These are phyloP conservation scores for Basipetospora chlamydospora DNA, from an alignment of 2,329 filamentous ascomycete species.

Conservation along the genomic window DNA sequence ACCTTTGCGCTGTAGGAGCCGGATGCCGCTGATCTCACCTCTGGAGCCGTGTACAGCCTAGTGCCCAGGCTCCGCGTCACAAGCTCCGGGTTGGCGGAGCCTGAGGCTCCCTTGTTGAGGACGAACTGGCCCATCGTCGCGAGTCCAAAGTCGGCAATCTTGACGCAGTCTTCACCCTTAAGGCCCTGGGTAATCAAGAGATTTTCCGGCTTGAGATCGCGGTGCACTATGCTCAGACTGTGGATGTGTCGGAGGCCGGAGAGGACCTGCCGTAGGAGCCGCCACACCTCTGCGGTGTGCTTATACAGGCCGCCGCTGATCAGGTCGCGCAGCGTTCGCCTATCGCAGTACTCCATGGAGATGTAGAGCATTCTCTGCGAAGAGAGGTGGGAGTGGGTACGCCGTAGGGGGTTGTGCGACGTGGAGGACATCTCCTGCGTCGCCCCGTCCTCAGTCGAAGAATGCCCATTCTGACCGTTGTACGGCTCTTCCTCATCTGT, in stretches of 20 bases:
- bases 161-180: conserved; percentile 75
- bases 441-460: conserved; percentile 18
- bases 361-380: conserved; percentile 67
- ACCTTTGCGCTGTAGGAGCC: conserved; percentile 85
- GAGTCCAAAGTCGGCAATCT: conserved; percentile 92
- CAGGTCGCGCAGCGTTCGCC: conserved; percentile 78
- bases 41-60: conserved; percentile 83
- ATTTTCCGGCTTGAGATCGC: conserved; percentile 93
- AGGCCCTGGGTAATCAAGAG: conserved; percentile 63
- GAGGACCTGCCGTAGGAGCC: conserved; percentile 77
- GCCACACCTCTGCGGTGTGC: conserved; percentile 69
- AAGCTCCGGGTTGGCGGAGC: conserved; percentile 36
- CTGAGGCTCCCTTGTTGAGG: conserved; percentile 34
- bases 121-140: conserved; percentile 77
- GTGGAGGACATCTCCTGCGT: conserved; percentile 3
- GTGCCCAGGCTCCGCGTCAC: conserved; percentile 64
- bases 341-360: conserved; percentile 98
- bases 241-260: conserved; percentile 88
- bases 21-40: conserved; percentile 61
- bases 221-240: conserved; percentile 79
- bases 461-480: conserved; percentile 19
- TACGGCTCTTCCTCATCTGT: conserved; percentile 22
- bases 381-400: neutral
- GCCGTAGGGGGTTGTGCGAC: neutral
- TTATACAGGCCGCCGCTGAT: conserved; percentile 64